Conservation (phyloP, 257 asterid genomes). For the Nicotiana undulata region DNA sequence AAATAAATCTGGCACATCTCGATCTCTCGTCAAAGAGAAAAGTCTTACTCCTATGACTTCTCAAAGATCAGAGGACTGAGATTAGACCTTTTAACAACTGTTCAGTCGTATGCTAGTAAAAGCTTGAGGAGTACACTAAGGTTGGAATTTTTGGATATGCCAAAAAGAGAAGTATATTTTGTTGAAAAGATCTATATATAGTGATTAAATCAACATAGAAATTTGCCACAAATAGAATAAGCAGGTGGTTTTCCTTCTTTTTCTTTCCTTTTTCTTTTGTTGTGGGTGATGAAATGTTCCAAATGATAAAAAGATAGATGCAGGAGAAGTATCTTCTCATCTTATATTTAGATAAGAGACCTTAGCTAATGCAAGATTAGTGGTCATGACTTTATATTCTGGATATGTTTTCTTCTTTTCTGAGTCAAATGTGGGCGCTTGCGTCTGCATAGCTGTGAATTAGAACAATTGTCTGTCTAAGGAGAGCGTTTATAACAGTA, state of each 20-base stretch:
- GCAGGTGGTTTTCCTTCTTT: background rate
- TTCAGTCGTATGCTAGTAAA: background rate
- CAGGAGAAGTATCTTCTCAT: background rate
- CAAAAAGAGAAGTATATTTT: background rate
- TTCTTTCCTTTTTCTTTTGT: background rate
- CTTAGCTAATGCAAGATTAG: background rate
- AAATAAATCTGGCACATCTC: background rate
- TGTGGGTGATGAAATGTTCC: background rate
- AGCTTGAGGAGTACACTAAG: background rate
- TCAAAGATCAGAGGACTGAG: background rate
- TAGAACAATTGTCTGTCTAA: background rate
- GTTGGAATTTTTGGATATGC: background rate
- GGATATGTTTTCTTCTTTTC: background rate
- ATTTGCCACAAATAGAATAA: background rate
- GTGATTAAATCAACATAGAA: background rate
- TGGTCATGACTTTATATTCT: background rate
- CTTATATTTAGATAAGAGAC: conserved; percentile 1
- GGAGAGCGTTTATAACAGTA: background rate
- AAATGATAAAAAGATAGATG: conserved; percentile 1
- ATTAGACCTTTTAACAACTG: background rate
- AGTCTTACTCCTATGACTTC: background rate
- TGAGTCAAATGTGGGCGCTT: background rate
- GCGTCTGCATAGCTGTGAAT: background rate
- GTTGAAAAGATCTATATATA: background rate
- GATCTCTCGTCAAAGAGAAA: background rate